Percentiles rank a stretch among this genome's conserved stretches.
Conservation (phyloP, 2,329 filamentous ascomycete genomes). For the Scedosporium boydii region DNA sequence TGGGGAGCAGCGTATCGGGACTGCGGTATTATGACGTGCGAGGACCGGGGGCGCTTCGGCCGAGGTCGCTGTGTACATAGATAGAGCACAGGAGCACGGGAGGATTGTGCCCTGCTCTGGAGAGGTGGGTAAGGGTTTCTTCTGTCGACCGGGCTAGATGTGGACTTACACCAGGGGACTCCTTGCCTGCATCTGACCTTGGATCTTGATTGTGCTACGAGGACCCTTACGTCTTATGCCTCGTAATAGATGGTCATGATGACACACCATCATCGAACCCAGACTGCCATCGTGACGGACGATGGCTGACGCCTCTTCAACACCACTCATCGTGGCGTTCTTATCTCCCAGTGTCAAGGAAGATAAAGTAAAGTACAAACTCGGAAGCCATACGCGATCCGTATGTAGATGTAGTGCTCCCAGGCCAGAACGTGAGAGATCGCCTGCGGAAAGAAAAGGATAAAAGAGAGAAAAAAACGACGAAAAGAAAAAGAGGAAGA, state of each 20-base stretch:
- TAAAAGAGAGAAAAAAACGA: too few species aligned
- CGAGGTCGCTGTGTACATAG: not conserved
- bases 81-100: not conserved
- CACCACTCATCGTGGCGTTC: not conserved
- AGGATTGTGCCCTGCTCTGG: not conserved
- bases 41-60: not conserved
- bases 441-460: too few species aligned
- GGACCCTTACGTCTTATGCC: not conserved
- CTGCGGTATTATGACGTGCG: not conserved
- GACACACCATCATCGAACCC: not conserved
- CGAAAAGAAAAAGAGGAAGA: too few species aligned
- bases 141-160: not conserved
- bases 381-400: not conserved
- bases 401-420: not conserved
- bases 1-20: not conserved
- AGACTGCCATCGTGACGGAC: not conserved
- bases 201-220: too few species aligned
- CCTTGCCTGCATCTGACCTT: not conserved
- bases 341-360: not conserved
- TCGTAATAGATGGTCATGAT: not conserved
- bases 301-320: too few species aligned
- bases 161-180: not conserved
- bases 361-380: not conserved
- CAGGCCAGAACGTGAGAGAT: too few species aligned
- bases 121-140: not conserved